phyloP scores from a whole-genome alignment of 768 basidiomycete species.

The Phylloporus rhodoxanthus region DNA sequence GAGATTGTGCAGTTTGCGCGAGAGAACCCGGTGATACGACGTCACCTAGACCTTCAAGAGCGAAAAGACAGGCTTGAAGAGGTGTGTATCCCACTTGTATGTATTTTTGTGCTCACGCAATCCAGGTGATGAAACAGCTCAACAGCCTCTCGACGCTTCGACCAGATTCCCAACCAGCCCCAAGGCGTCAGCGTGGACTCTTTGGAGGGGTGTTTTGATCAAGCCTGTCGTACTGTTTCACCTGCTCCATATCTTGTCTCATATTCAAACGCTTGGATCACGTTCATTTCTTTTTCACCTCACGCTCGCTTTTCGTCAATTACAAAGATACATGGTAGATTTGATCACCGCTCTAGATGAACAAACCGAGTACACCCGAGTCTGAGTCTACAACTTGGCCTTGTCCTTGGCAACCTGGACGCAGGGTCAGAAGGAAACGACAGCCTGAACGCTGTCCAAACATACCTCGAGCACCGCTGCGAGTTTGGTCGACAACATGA shows the following conservation, averaged over 20 bases:
- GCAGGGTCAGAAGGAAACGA: neutral
- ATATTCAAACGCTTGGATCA: neutral
- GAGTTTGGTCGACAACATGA: conserved; percentile 93
- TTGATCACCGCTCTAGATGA: conserved; percentile 15
- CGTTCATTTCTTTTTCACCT: conserved; percentile 5
- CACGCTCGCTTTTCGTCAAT: neutral
- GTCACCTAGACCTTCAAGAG: conserved; percentile 90
- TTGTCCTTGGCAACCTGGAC: conserved; percentile 32
- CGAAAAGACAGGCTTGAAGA: conserved; percentile 97
- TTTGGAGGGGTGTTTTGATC: conserved; percentile 73
- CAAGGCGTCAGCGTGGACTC: conserved; percentile 70
- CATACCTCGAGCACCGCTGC: conserved; percentile 73
- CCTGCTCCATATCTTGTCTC: neutral
- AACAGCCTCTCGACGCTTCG: conserved; percentile 87
- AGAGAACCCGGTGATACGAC: conserved; percentile 86
- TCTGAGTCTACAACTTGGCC: conserved; percentile 37
- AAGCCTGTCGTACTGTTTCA: conserved; percentile 2
- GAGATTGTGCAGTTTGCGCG: conserved; percentile 90
- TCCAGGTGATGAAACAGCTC: conserved; percentile 92
- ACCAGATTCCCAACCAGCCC: conserved; percentile 68
- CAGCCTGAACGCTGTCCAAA: neutral
- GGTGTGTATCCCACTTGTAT: conserved; percentile 35
- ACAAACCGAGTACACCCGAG: neutral
- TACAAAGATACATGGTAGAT: conserved; percentile 6
- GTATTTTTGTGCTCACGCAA: conserved; percentile 3